Evolutionary conservation across 169 alveolate genomes (phyloP).

Genomic region (Plasmodium yoelii): DNA sequence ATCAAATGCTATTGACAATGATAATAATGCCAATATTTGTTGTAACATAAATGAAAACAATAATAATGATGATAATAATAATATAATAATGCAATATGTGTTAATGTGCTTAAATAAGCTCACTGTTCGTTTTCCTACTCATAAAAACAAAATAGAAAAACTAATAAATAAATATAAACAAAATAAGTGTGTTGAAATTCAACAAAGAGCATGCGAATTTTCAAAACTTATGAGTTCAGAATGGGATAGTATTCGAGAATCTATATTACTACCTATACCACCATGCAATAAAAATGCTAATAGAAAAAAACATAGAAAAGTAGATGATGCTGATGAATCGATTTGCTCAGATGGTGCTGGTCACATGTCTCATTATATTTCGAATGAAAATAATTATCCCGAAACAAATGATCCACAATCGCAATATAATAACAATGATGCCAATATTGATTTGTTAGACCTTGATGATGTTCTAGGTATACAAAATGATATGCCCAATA

Average conservation of each 20-base stretch:
- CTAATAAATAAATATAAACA: constrained; percentile 78
- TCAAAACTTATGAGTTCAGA: constrained; percentile 67
- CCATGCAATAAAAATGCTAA: constrained; percentile 42
- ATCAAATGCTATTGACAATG: not conserved
- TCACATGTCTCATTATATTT: not conserved
- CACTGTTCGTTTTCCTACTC: constrained; percentile 77
- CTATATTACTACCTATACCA: constrained; percentile 53
- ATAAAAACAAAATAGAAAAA: constrained; percentile 73
- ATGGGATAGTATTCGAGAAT: constrained; percentile 72
- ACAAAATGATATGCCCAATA: constrained; percentile 8
- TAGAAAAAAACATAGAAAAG: constrained; percentile 10
- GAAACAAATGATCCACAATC: not conserved
- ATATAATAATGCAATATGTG: constrained; percentile 80
- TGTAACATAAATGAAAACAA: constrained; percentile 71
- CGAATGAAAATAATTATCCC: constrained; percentile 2
- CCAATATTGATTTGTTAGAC: constrained; percentile 38
- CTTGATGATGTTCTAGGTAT: constrained; percentile 69
- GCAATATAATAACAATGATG: constrained; percentile 6
- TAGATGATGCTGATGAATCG: constrained; percentile 6
- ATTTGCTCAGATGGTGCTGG: not conserved
- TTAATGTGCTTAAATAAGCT: constrained; percentile 83
- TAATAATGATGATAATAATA: constrained; percentile 41
- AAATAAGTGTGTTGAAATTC: constrained; percentile 82
- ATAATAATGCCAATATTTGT: constrained; percentile 61
- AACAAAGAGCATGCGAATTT: constrained; percentile 88